Evolutionary conservation across 495 filamentous ascomycete genomes (phyloP).

Genomic region (Durotheca rogersii): DNA sequence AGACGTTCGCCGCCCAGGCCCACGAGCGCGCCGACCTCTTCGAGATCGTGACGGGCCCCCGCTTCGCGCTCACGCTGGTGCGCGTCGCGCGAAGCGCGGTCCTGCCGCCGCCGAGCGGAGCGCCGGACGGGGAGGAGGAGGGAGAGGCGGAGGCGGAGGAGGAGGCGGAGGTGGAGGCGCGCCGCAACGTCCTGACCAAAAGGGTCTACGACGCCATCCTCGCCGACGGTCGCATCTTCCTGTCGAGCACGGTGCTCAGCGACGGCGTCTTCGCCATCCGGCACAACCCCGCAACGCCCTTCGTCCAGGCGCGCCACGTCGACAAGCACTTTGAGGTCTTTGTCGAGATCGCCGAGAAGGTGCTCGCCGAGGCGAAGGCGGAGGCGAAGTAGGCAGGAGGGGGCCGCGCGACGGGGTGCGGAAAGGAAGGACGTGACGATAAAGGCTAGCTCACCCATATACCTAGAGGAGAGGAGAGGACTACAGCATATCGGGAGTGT

Average conservation of each 20-base stretch:
- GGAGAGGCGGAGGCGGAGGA: too few relatives aligned
- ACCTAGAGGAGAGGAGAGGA: too few relatives aligned
- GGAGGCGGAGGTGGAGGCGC: slow-evolving; percentile 32
- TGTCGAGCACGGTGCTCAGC: slow-evolving; percentile 77
- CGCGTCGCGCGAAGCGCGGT: slow-evolving; percentile 49
- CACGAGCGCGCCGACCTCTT: slow-evolving; percentile 67
- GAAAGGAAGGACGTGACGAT: background rate
- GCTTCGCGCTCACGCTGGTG: slow-evolving; percentile 81
- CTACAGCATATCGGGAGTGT: too few relatives aligned
- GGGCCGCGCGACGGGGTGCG: too few relatives aligned
- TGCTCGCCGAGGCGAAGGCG: slow-evolving; percentile 37
- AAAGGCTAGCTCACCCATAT: too few relatives aligned
- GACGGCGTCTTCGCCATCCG: slow-evolving; percentile 79
- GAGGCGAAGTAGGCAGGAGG: too few relatives aligned
- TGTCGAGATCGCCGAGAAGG: slow-evolving; percentile 65
- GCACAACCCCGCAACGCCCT: slow-evolving; percentile 66
- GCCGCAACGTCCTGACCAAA: slow-evolving; percentile 75
- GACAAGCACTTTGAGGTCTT: slow-evolving; percentile 76
- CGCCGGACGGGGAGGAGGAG: too few relatives aligned
- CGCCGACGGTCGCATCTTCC: slow-evolving; percentile 72
- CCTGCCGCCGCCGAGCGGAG: too few relatives aligned
- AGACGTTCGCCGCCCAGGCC: slow-evolving; percentile 65
- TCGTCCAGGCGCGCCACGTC: slow-evolving; percentile 71
- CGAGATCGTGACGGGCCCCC: slow-evolving; percentile 70
- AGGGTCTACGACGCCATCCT: slow-evolving; percentile 78